Percentiles rank a stretch among this genome's conserved stretches.
phyloP scores from a whole-genome alignment of 306 rosid genomes.

The Quercus alba region DNA sequence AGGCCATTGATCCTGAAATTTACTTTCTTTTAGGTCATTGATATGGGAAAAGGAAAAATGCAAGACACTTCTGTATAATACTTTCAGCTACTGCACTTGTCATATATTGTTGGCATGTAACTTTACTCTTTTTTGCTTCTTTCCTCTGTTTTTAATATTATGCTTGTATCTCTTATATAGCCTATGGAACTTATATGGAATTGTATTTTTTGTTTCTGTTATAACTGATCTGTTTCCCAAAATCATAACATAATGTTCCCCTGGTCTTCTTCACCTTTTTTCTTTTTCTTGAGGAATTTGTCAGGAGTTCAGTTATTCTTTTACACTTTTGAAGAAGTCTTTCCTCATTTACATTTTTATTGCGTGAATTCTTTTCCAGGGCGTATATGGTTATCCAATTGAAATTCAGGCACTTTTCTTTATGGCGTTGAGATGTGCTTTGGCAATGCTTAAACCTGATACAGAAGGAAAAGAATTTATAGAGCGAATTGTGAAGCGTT shows the following conservation, averaged over 20 bases:
- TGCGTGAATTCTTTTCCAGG: constrained; percentile 41
- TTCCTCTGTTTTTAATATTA: background rate
- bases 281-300: background rate
- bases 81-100: too few species aligned
- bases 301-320: background rate
- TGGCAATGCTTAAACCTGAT: constrained; percentile 71
- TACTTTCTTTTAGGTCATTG: background rate
- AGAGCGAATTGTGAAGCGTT: constrained; percentile 81
- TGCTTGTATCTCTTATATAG: background rate
- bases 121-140: background rate
- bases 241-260: background rate
- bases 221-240: background rate
- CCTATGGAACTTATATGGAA: background rate
- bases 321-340: background rate
- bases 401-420: constrained; percentile 95
- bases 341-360: constrained; percentile 2
- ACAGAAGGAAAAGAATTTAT: constrained; percentile 81
- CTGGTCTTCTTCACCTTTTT: background rate
- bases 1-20: too few species aligned
- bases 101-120: background rate
- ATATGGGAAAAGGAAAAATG: background rate
- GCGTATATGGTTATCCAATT: constrained; percentile 87
- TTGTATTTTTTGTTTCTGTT: background rate
- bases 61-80: background rate
- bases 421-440: constrained; percentile 79